Base-by-base conservation (phyloP, 1,284 basidiomycete species). In the Sanghuangporus baumii region DNA sequence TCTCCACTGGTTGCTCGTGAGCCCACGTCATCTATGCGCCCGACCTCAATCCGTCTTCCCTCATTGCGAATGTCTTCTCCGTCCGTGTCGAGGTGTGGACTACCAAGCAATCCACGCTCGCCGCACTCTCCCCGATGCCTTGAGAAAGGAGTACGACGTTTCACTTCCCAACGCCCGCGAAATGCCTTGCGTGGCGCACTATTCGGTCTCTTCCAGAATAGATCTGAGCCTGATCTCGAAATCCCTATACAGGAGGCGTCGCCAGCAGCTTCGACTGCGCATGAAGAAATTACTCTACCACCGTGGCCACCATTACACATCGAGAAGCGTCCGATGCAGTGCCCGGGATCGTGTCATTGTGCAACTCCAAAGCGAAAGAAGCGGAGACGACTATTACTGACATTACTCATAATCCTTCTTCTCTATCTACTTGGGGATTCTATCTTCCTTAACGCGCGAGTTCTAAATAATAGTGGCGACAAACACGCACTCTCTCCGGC, bases 371-470 rank as follows among this genome's bases (percentile, higher is more conserved):
- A 67, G 37, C 61, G 66, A 61, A 75, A 72, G 69, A 73, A 70
- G 63, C 73, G 69, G 62, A 73, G 66, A 58, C 72, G 73, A 26
- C 55, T 74, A 26, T 66, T 79, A 43, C 26, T 74, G 65, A 38
- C 71, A 41, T 61, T 74, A 1, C 67, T 80, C 57, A 66, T 78
- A 58, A 63, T 81, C 58, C 56, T 82, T 40, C 70, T 82, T 31
- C 71, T 83, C 36, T 73, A 77, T 60, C 71, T 83, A 26, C 71
- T 81, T 37, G 75, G 73, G 16, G 76, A 83, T 67, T 61, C 69
- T 37, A 65, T 76, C 52, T 74, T 77, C 63, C 69, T 83, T 61
- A 74, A 81, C 66, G 65, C 77, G 18, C 76, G 75, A 57, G 70
- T 79, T 18, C 61, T 72, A n/a, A 59, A 67, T 7, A 37, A 60